Evolutionary conservation across 1,139 yeast species (phyloP), one percentile per base, ranked within the genome.

Genomic region (Candida sojae): DNA sequence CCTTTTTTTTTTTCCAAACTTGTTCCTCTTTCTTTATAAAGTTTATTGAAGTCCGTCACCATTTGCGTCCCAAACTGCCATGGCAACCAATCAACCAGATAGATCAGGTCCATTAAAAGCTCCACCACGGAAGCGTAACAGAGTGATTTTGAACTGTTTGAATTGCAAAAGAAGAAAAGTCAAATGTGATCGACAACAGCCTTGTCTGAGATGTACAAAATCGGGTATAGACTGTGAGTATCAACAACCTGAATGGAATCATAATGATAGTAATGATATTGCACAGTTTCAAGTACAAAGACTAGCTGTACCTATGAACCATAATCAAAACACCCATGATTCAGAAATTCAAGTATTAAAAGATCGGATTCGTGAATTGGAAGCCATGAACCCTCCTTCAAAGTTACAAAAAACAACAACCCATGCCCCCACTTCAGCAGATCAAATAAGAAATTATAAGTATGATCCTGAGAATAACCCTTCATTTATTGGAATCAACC

Each of bases 111-210:
- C 25, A 36, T 10, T 28, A 6, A 6, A 9, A 3, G 21, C 33
- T 12, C 39, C 37, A 4, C 32, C 39, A 10, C 45, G 44, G 13
- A 50, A 50, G 33, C 38, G 53, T 13, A 42, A 48, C 23, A 32
- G 53, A 11, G 36, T 50, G 3, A 46, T 50, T 8, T 57, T 68
- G 4, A 68, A 73, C 12, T 76, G 80, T 50, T 57, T 66, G 17
- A 68, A 66, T 41, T 76, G 81, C 53, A 69, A 75, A 45, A 58
- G 61, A 54, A 58, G 77, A 50, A 76, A 75, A 52, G 70, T 74
- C 17, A 73, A 70, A 46, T 70, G 75, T 54, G 64, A 68, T 48
- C 52, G 70, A 43, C 60, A 57, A 2, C 52, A 48, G 8, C 73
- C 73, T 0, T 68, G 73, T 53, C 46, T 60, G 1, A 66, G 71